These are phyloP conservation scores for Leccinum insigne DNA, from an alignment of 1,284 basidiomycete species.

Conservation along the genomic window DNA sequence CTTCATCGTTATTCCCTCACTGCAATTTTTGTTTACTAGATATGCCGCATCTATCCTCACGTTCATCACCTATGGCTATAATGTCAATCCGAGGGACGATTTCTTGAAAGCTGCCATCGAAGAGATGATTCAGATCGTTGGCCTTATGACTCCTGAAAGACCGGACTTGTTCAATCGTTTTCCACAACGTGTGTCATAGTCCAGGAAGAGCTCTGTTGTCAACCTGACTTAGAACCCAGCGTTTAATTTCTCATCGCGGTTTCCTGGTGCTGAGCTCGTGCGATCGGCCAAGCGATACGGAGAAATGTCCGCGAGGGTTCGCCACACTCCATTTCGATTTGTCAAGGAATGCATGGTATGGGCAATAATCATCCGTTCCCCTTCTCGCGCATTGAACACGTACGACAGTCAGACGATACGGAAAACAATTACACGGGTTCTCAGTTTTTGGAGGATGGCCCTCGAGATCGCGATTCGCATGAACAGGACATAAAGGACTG, in stretches of 20 bases:
- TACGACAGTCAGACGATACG: constrained; percentile 14
- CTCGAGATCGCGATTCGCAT: constrained; percentile 3
- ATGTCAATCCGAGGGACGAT: constrained; percentile 17
- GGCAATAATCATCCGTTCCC: neutral
- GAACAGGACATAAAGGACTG: constrained; percentile 23
- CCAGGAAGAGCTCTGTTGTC: constrained; percentile 3
- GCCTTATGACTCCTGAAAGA: constrained; percentile 23
- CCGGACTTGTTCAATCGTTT: constrained; percentile 19
- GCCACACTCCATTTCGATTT: constrained; percentile 33
- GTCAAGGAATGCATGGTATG: constrained; percentile 35
- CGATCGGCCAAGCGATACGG: constrained; percentile 25
- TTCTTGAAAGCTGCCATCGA: constrained; percentile 17
- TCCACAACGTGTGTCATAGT: constrained; percentile 22
- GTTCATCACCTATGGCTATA: constrained; percentile 25
- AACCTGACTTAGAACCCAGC: constrained; percentile 20
- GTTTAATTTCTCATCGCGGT: constrained; percentile 34
- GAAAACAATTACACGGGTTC: constrained; percentile 24
- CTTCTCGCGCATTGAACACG: neutral
- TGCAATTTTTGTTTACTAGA: constrained; percentile 5
- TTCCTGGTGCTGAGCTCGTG: constrained; percentile 32
- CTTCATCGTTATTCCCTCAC: neutral
- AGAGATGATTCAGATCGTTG: constrained; percentile 12
- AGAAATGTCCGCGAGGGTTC: constrained; percentile 27
- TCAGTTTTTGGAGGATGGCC: constrained; percentile 4
- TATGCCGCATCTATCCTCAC: constrained; percentile 25